Conservation (phyloP, 257 asterid species). For the Paulownia fortunei region DNA sequence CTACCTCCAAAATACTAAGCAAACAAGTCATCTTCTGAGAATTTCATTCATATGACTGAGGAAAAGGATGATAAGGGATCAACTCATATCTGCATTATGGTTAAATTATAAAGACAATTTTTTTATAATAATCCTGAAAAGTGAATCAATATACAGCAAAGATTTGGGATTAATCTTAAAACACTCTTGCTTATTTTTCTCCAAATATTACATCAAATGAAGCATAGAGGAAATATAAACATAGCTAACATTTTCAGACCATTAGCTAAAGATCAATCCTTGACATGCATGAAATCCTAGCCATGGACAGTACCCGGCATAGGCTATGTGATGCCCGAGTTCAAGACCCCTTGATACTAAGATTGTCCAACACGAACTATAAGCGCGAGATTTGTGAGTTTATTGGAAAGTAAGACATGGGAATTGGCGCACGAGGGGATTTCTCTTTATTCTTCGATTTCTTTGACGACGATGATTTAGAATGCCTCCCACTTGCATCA, state of each 20-base stretch:
- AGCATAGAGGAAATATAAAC: neutral
- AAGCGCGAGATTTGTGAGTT: conserved; percentile 40
- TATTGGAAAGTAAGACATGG: conserved; percentile 42
- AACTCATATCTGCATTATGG: no score
- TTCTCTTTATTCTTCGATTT: conserved; percentile 18
- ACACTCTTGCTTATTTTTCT: no score
- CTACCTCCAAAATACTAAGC: no score
- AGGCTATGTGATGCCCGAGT: neutral
- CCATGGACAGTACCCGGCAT: no score
- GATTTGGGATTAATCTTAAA: no score
- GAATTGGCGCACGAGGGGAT: conserved; percentile 33
- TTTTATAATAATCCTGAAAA: no score
- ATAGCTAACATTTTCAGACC: neutral
- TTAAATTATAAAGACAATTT: no score
- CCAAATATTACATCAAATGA: neutral
- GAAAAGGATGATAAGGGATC: no score
- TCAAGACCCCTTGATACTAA: neutral
- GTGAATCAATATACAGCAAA: no score
- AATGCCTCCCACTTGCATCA: neutral
- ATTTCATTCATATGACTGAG: no score
- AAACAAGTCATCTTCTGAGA: no score
- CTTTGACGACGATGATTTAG: neutral
- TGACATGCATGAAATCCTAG: neutral
- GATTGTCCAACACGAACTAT: neutral
- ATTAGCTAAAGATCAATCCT: neutral